Conservation (phyloP, 2,329 filamentous ascomycete genomes). For the Rhynchosporium agropyri region DNA sequence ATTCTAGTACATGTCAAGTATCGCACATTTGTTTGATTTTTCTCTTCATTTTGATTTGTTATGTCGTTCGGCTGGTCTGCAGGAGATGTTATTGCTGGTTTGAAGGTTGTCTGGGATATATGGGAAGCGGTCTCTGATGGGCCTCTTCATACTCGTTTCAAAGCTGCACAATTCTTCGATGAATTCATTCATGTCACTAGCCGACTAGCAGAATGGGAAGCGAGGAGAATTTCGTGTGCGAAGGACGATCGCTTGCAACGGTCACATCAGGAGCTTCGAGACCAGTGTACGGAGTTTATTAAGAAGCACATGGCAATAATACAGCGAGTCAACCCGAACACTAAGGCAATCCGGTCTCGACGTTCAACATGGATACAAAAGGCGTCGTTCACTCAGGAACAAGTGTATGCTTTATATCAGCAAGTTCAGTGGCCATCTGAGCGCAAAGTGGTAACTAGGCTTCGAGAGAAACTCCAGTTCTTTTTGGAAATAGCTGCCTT, state of each 20-base stretch:
- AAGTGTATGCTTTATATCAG: slow-evolving; percentile 27
- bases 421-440: slow-evolving; percentile 33
- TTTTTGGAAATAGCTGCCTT: slow-evolving; percentile 30
- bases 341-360: slow-evolving; percentile 18
- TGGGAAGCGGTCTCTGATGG: slow-evolving; percentile 33
- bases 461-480: slow-evolving; percentile 31
- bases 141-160: slow-evolving; percentile 29
- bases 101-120: slow-evolving; percentile 34
- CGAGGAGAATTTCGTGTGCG: slow-evolving; percentile 17
- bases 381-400: slow-evolving; percentile 23
- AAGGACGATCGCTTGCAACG: slow-evolving; percentile 19
- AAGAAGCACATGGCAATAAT: slow-evolving; percentile 32
- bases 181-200: slow-evolving; percentile 30
- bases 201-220: slow-evolving; percentile 33
- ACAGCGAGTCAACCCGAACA: slow-evolving; percentile 31
- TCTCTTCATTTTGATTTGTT: slow-evolving; percentile 1
- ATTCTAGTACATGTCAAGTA: neutral
- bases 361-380: slow-evolving; percentile 31
- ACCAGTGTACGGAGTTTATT: slow-evolving; percentile 30
- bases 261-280: slow-evolving; percentile 26
- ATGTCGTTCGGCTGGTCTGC: slow-evolving; percentile 45
- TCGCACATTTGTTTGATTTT: neutral
- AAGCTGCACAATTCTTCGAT: slow-evolving; percentile 33
- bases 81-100: slow-evolving; percentile 42
- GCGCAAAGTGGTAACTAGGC: slow-evolving; percentile 25